These are phyloP conservation scores for Podosphaera fusca DNA, from an alignment of 2,329 filamentous ascomycete genomes.

Conservation along the genomic window DNA sequence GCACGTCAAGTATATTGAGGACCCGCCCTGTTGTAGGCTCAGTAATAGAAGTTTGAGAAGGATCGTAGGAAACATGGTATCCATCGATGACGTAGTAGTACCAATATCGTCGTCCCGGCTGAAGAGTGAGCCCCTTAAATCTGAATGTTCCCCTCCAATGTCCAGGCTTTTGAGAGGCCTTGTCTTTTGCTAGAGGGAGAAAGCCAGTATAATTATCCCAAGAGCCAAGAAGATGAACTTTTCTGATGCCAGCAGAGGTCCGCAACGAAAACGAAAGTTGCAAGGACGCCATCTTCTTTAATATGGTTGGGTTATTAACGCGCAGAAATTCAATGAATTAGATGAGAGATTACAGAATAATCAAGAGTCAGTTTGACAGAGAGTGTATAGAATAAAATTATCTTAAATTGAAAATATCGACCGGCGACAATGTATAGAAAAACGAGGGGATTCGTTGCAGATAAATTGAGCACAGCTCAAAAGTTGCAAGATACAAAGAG, in stretches of 20 bases:
- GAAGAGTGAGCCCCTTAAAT: conserved; percentile 70
- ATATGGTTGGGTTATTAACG: no score
- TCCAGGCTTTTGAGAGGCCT: conserved; percentile 58
- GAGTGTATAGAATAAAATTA: no score
- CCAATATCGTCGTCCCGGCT: conserved; percentile 89
- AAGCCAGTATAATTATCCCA: conserved; percentile 96
- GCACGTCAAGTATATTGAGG: conserved; percentile 91
- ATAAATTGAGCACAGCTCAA: no score
- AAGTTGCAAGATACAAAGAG: no score
- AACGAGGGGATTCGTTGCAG: no score
- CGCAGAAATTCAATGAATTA: no score
- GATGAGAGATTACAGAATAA: no score
- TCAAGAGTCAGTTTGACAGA: no score
- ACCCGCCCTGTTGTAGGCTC: conserved; percentile 94
- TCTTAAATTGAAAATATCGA: no score
- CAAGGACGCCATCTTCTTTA: conserved; percentile 50
- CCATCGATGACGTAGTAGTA: conserved; percentile 99
- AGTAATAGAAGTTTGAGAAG: conserved; percentile 64
- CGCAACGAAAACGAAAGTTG: conserved; percentile 91
- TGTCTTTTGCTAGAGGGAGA: conserved; percentile 82
- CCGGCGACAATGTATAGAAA: no score
- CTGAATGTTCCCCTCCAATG: conserved; percentile 93
- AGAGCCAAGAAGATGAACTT: conserved; percentile 87
- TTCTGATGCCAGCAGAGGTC: conserved; percentile 90
- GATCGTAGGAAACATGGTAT: conserved; percentile 94